Base-by-base conservation (phyloP, 441 rosid genomes). In the Jatropha podagrica region DNA sequence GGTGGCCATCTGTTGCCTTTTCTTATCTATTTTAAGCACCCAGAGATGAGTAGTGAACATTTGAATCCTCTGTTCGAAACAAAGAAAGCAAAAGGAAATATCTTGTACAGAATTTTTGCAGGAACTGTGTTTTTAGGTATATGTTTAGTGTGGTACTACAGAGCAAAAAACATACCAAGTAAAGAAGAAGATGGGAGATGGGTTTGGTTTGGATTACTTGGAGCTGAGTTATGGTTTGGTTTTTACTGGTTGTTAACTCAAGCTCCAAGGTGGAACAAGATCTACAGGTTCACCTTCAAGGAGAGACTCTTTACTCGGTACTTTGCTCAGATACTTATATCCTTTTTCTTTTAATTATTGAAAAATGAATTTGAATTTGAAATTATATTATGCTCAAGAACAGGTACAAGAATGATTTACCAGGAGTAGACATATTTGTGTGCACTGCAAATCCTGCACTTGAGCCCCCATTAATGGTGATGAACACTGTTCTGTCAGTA, bases 401-500 rank as follows among this genome's bases (percentile, higher is more conserved):
- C 84, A 88, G 86, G 32, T 68, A 76, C 14, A 83, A 71, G 46
- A 65, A 86, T 3, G 55, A 58, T 1, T 65, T 72, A 61, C 95
- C 92, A 2, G 74, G 77, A 17, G 85, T 93, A 17, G 97, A 93
- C 74, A 68, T 91, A 0, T 93, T 88, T 20, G 90, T 90, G 17
- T 88, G 93, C 88, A 93, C 96, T 6, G 92, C 91, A 12, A 92
- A 89, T 74, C 95, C 93, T 1, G 68, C n/a, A 15, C 73, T 86
- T 5, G 96, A 93, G 84, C 95, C 93, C 20, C 90, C 93, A 5
- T 51, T 82, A 69, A 73, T 91, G 91, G 94, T 86, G 23, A 80
- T 84, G 4, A 93, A 86, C 85, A 91, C 95, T 0, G 84, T 93
- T 41, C 71, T 91, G 63, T 93, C 97, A 0, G 83, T 84, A 27